Evolutionary conservation across 1,284 basidiomycete genomes (phyloP).

Genomic region (Cutaneotrichosporon sp.): DNA sequence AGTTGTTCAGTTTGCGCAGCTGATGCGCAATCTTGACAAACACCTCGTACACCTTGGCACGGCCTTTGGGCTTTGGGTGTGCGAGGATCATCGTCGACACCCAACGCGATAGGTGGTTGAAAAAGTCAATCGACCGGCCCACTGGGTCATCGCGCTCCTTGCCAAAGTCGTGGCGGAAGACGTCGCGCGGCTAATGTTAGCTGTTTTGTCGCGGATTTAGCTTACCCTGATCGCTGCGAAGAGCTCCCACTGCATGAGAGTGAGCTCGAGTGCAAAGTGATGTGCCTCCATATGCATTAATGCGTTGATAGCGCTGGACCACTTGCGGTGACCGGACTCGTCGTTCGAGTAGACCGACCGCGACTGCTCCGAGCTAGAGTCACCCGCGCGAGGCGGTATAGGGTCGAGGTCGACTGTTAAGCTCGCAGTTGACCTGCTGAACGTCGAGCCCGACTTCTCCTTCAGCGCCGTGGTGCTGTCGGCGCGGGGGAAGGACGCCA

Average conservation of each 20-base stretch:
- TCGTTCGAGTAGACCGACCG: conserved; percentile 18
- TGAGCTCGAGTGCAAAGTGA: conserved; percentile 49
- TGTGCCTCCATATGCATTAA: conserved; percentile 34
- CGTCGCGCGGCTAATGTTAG: conserved; percentile 37
- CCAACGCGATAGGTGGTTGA: conserved; percentile 52
- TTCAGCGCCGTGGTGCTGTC: background rate
- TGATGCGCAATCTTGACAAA: conserved; percentile 49
- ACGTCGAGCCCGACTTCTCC: conserved; percentile 14
- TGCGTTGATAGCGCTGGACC: conserved; percentile 20
- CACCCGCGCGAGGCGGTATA: conserved; percentile 8
- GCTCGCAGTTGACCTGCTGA: conserved; percentile 27
- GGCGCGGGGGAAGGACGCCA: background rate
- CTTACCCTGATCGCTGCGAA: conserved; percentile 40
- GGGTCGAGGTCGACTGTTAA: conserved; percentile 15
- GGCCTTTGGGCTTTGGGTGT: conserved; percentile 47
- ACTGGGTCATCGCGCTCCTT: conserved; percentile 48
- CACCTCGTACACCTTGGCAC: conserved; percentile 49
- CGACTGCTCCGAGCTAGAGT: conserved; percentile 21
- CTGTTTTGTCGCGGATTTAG: background rate
- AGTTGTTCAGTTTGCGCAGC: conserved; percentile 52
- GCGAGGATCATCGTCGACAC: conserved; percentile 51
- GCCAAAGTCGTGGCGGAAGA: conserved; percentile 50
- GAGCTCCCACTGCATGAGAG: conserved; percentile 49
- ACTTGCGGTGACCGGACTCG: conserved; percentile 15
- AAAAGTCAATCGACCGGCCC: conserved; percentile 45